Conservation (phyloP, 306 rosid species). For the Prinsepia uniflora region DNA sequence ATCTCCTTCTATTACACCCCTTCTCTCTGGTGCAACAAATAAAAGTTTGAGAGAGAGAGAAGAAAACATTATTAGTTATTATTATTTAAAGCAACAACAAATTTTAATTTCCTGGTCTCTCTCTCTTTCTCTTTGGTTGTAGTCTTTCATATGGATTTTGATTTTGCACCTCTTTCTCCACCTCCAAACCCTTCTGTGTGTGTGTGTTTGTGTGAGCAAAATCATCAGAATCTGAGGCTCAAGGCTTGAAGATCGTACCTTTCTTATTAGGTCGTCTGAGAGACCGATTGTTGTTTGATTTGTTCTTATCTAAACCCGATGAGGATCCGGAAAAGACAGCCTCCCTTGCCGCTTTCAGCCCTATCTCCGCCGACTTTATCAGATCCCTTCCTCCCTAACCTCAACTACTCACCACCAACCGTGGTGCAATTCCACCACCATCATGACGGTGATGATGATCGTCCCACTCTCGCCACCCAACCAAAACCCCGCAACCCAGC, state of each 20-base stretch:
- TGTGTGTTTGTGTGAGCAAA: neutral
- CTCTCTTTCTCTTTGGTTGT: conserved; percentile 6
- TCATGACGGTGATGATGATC: neutral
- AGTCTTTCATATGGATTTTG: conserved; percentile 28
- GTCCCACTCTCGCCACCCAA: neutral
- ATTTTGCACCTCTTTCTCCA: conserved; percentile 6
- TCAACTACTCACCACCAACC: conserved; percentile 35
- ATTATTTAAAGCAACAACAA: conserved; percentile 11
- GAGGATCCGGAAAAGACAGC: conserved; percentile 80
- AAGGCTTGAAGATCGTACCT: no score
- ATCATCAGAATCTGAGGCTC: conserved; percentile 16
- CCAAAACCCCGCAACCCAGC: conserved; percentile 27
- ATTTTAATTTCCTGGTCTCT: conserved; percentile 18
- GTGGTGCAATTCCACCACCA: conserved; percentile 55
- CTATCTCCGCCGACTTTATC: conserved; percentile 49
- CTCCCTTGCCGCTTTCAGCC: conserved; percentile 51
- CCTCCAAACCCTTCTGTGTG: conserved; percentile 1
- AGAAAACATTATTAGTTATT: neutral
- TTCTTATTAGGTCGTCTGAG: neutral
- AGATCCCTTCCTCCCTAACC: conserved; percentile 71
- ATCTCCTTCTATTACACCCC: conserved; percentile 10
- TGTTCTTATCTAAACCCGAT: conserved; percentile 31
- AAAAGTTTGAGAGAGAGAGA: conserved; percentile 48
- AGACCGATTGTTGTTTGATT: neutral
- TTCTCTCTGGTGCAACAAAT: conserved; percentile 80